phyloP scores from a whole-genome alignment of 495 filamentous ascomycete genomes.

The Hypoxylon intermedium region DNA sequence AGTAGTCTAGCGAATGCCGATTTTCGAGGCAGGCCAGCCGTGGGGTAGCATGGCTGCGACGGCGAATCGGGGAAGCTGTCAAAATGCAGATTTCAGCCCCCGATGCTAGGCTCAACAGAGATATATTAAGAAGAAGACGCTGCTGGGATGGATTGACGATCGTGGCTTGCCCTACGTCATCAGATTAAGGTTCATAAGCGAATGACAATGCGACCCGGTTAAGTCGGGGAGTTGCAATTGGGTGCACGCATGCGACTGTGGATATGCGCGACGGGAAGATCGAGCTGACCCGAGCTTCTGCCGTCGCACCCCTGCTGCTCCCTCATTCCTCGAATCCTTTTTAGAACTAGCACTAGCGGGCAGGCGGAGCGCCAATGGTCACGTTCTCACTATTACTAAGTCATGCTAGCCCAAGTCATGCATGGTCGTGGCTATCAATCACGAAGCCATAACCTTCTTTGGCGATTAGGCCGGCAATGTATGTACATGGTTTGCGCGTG shows the following conservation, averaged over 20 bases:
- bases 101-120: conserved; percentile 29
- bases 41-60: conserved; percentile 9
- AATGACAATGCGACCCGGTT: too few relatives aligned
- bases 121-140: neutral
- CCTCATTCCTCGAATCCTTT: too few relatives aligned
- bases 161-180: too few relatives aligned
- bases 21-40: conserved; percentile 13
- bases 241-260: too few relatives aligned
- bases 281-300: too few relatives aligned
- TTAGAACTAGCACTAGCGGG: too few relatives aligned
- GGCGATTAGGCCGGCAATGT: conserved; percentile 13
- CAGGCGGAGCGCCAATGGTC: too few relatives aligned
- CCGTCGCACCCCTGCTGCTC: too few relatives aligned
- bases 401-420: neutral
- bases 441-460: conserved; percentile 20
- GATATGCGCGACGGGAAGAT: too few relatives aligned
- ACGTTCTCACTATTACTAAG: neutral
- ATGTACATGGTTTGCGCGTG: conserved; percentile 1
- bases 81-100: conserved; percentile 34
- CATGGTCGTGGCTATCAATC: neutral
- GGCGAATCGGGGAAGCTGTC: conserved; percentile 20
- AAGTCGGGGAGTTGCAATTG: too few relatives aligned
- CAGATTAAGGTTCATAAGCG: too few relatives aligned
- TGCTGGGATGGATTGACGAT: too few relatives aligned
- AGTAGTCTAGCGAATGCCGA: conserved; percentile 7